Evolutionary conservation across 352 stramenopile genomes (phyloP).

Genomic region (Hyaloperonospora brassicae): DNA sequence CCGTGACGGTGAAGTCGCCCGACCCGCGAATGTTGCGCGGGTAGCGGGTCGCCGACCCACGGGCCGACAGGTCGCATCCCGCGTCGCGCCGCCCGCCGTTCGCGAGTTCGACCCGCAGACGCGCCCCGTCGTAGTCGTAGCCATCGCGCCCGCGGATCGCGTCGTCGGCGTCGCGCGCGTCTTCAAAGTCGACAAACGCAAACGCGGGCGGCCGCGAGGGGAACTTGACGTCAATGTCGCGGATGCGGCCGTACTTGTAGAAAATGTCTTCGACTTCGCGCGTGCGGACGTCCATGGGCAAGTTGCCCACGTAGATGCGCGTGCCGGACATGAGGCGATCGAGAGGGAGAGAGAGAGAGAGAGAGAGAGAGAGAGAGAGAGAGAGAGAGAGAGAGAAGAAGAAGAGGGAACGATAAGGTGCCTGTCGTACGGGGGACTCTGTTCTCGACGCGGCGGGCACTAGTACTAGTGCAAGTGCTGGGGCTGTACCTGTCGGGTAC

Average conservation of each 20-base stretch:
- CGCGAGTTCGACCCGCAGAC: slow-evolving; percentile 46
- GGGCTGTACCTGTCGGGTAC: too few relatives aligned
- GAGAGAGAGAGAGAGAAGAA: too few relatives aligned
- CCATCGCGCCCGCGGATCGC: slow-evolving; percentile 44
- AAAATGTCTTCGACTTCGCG: slow-evolving; percentile 72
- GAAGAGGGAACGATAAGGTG: too few relatives aligned
- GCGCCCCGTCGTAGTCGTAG: slow-evolving; percentile 54
- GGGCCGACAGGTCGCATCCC: slow-evolving; percentile 10
- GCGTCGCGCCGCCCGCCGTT: slow-evolving; percentile 31
- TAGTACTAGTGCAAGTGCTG: too few relatives aligned
- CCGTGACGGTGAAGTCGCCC: slow-evolving; percentile 45
- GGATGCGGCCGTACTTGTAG: slow-evolving; percentile 60
- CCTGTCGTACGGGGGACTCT: too few relatives aligned
- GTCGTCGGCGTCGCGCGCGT: slow-evolving; percentile 57
- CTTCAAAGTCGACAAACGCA: slow-evolving; percentile 71
- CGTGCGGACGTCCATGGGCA: slow-evolving; percentile 66
- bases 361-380: too few relatives aligned
- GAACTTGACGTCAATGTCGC: slow-evolving; percentile 64
- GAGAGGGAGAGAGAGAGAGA: too few relatives aligned
- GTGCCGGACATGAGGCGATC: slow-evolving; percentile 25
- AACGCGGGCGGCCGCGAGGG: slow-evolving; percentile 48
- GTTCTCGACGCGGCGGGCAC: too few relatives aligned
- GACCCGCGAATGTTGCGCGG: slow-evolving; percentile 43
- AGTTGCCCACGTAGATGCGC: slow-evolving; percentile 62
- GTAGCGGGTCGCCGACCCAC: slow-evolving; percentile 16